These are phyloP conservation scores for Lasiodiplodia citricola DNA, from an alignment of 2,329 filamentous ascomycete genomes.

Conservation along the genomic window DNA sequence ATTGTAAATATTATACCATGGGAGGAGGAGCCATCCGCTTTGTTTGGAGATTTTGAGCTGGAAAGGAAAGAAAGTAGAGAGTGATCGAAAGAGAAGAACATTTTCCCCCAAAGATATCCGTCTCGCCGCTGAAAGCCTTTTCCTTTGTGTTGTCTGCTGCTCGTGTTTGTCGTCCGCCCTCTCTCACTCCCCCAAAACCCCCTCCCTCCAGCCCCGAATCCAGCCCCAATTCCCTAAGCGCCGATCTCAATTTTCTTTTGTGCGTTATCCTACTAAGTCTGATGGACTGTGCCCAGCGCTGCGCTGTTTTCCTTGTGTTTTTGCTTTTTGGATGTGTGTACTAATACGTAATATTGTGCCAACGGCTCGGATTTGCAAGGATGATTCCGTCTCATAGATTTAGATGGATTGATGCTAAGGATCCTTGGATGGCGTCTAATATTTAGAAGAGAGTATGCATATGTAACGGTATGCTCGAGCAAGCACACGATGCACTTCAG, in stretches of 20 bases:
- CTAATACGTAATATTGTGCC: background rate
- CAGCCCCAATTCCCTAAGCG: background rate
- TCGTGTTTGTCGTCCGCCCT: background rate
- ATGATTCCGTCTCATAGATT: background rate
- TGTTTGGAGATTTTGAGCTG: background rate
- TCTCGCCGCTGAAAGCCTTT: background rate
- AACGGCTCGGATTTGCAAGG: background rate
- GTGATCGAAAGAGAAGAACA: background rate
- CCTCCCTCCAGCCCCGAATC: background rate
- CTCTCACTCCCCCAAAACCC: background rate
- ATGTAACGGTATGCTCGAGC: background rate
- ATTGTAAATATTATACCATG: constrained; percentile 19
- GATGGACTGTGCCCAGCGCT: background rate
- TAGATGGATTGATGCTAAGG: no score
- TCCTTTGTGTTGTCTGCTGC: background rate
- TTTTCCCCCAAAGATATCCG: background rate
- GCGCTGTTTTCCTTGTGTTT: background rate
- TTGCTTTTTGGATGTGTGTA: background rate
- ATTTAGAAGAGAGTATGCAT: background rate
- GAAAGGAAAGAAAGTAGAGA: background rate
- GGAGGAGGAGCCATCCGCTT: background rate
- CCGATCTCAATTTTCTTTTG: background rate
- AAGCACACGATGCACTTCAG: background rate
- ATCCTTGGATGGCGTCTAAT: background rate
- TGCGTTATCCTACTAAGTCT: background rate